These are phyloP conservation scores for Rasamsonia emersonii DNA, from an alignment of 2,329 filamentous ascomycete species.

Conservation along the genomic window DNA sequence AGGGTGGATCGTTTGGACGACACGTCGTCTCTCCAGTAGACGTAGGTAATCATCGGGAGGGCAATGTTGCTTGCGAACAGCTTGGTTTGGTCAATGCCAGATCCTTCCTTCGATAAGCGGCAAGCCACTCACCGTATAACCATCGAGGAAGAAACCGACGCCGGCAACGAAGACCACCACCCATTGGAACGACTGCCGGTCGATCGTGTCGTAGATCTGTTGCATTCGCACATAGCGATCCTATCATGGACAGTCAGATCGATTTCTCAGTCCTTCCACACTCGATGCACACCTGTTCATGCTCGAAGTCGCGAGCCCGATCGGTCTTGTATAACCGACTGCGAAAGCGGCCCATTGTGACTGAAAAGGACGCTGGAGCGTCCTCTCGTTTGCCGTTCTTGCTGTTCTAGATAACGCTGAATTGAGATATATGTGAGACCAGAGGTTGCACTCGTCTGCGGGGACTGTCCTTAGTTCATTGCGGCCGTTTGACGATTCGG, in stretches of 20 bases:
- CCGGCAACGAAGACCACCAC: constrained; percentile 39
- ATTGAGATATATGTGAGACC: too few species aligned
- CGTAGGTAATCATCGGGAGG: constrained; percentile 40
- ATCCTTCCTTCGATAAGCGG: not conserved
- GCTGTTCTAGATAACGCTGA: too few species aligned
- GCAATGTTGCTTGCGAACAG: constrained; percentile 44
- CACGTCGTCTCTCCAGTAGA: constrained; percentile 38
- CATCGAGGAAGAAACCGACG: constrained; percentile 44
- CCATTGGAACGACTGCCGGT: constrained; percentile 35
- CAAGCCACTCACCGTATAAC: constrained; percentile 27
- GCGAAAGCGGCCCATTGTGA: constrained; percentile 26
- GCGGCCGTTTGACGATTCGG: too few species aligned
- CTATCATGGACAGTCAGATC: constrained; percentile 12
- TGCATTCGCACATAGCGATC: constrained; percentile 36
- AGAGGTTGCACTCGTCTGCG: too few species aligned
- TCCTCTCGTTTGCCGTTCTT: too few species aligned
- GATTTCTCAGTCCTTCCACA: not conserved
- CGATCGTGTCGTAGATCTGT: constrained; percentile 38
- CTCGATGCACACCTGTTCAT: constrained; percentile 27
- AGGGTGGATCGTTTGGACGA: constrained; percentile 27
- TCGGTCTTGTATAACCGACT: constrained; percentile 35
- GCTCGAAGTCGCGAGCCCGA: constrained; percentile 35
- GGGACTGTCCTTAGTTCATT: too few species aligned
- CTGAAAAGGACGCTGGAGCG: too few species aligned
- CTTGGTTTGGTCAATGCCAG: constrained; percentile 13